Base-by-base conservation (phyloP, 306 rosid species). In the Alnus rubra region DNA sequence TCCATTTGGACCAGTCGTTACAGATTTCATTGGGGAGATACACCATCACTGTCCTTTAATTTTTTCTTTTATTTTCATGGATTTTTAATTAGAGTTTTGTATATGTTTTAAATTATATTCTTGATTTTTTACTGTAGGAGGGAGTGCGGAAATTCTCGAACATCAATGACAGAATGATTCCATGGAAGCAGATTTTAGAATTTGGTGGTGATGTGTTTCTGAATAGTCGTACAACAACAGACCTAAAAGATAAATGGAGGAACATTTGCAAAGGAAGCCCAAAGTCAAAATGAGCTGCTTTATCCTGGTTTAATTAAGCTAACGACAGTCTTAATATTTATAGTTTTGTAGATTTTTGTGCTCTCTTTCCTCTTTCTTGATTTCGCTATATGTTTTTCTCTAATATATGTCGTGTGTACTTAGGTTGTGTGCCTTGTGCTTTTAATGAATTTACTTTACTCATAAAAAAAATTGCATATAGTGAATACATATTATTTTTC, bases 171-270 rank as follows among this genome's bases (percentile, higher is more conserved):
- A 47, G 68, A 74, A 76, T 19, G 14, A 73, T 86, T 33, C 89
- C 89, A 47, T 92, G 97, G 93, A 86, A 73, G 82, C 56, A 86
- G 52, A 87, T 92, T 71, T 79, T 86, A 78, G 85, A 85, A 64
- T 87, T 83, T n/a, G 97, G 95, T 71, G 75, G 71, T 51, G 60
- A 65, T 68, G 88, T 86, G 82, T 92, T 90, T 83, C 65, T 54
- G 47, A 62, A 58, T 55, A 73, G 65, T 33, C 91, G 90, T 4
- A 88, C 85, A 30, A 39, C 91, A 35, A 44, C 16, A 59, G 92
- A 88, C 82, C 82, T 91, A 33, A 87, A 88, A 81, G 89, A 90
- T 75, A 88, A 90, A 81, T 92, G 95, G 95, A 90, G 82, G 84
- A 88, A 84, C 81, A 63, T 88, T 78, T 82, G 88, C 86, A 87